Evolutionary conservation across 2,329 filamentous ascomycete species (phyloP).

Genomic region (Fusarium verrucosum): DNA sequence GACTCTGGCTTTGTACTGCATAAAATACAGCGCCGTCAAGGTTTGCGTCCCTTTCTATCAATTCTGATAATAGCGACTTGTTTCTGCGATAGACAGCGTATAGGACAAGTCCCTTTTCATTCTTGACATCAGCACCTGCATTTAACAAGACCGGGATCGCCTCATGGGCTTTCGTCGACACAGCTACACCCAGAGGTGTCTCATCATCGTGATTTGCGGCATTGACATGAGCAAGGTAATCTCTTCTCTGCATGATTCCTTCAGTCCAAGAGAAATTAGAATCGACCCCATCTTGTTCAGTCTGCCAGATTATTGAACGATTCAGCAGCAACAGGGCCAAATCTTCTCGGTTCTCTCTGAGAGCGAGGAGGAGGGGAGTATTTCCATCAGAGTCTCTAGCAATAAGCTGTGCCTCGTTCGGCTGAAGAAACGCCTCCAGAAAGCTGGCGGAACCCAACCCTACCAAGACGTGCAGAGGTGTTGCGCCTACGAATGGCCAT

Average conservation of each 20-base stretch:
- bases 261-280: fast-evolving
- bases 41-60: not conserved
- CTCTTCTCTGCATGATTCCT: fast-evolving
- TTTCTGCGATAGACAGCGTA: not conserved
- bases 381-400: fast-evolving
- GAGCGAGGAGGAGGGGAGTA: not conserved
- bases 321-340: not conserved
- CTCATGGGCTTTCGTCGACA: fast-evolving
- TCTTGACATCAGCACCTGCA: not conserved
- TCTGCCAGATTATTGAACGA: not conserved
- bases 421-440: fast-evolving
- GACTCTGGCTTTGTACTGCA: not conserved
- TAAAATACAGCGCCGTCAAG: not conserved
- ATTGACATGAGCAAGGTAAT: not conserved
- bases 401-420: fast-evolving
- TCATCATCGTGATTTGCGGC: fast-evolving
- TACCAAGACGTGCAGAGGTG: fast-evolving
- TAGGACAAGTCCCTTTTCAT: not conserved
- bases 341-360: fast-evolving
- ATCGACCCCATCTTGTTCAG: fast-evolving
- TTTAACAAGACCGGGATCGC: fast-evolving
- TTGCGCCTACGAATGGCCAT: fast-evolving
- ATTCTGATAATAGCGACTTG: fast-evolving
- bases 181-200: not conserved
- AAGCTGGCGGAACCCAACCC: not conserved